A percentile compares a stretch with the other conserved stretches of the same genome.
Evolutionary conservation across 768 basidiomycete genomes (phyloP).

Genomic region (Mycena capillaripes): DNA sequence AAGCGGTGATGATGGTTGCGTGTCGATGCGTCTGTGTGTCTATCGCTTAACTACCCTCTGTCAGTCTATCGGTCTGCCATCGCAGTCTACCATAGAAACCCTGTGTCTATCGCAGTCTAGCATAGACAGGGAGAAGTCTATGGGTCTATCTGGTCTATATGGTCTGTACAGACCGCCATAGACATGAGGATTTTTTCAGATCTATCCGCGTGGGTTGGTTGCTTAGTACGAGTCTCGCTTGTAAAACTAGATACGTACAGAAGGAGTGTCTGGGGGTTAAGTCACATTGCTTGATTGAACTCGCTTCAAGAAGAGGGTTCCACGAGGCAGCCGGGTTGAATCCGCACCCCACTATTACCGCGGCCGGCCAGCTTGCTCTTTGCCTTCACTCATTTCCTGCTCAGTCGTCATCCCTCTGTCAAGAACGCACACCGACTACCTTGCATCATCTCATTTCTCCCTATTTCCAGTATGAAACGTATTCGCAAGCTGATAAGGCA

Average conservation of each 20-base stretch:
- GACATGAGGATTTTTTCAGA: neutral
- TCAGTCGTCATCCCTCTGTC: neutral
- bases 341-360: neutral
- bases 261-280: too few relatives aligned
- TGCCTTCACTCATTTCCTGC: neutral
- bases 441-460: neutral
- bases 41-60: neutral
- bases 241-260: too few relatives aligned
- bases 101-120: neutral
- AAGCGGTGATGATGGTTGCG: neutral
- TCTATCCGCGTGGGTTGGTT: too few relatives aligned
- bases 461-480: neutral
- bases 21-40: neutral
- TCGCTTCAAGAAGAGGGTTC: too few relatives aligned
- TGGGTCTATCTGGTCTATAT: neutral
- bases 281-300: too few relatives aligned
- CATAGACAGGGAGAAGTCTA: neutral
- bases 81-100: neutral
- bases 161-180: neutral
- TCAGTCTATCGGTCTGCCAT: neutral
- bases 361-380: too few relatives aligned
- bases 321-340: neutral
- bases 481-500: slow-evolving; percentile 1
- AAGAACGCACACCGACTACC: slow-evolving; percentile 1
- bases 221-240: neutral